Evolutionary conservation across 2,329 filamentous ascomycete genomes (phyloP), one percentile per base, ranked within the genome.

Genomic region (Aspergillus awamori): DNA sequence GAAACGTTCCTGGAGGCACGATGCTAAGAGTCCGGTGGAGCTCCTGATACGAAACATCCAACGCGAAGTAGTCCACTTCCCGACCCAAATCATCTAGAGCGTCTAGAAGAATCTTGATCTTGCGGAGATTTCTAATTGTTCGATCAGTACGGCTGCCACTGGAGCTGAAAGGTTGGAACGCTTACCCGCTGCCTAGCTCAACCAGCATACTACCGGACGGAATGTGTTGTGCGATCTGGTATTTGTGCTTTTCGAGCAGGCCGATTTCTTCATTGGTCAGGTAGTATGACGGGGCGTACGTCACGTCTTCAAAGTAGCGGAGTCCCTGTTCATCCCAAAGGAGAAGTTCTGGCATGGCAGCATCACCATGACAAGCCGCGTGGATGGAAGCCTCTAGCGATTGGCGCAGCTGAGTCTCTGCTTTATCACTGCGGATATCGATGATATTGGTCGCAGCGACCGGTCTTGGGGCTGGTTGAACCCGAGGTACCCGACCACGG

Each of bases 1-100:
- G 77, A 76, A 91, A 93, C 1, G 72, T 73, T 7, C 76, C 77
- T 13, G 79, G 76, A 0, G 91, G 90, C 1, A 95, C 55, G 13
- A 52, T 11, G 39, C 54, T 51, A 17, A 97, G 83, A 0, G 93
- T 96, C 49, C 93, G 86, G 70, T 90, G 81, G 41, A 97, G 83
- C 76, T 97, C 93, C 51, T 84, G 80, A 61, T 86, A 80, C 28
- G 90, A 93, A 54, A 97, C 80, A 72, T 97, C 93, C 61, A 97
- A 83, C 20, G 93, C 93, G 72, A 91, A 96, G 77, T 97, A 97
- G 67, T 93, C 87, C 63, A 96, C 84, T 6, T 83, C 74, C 74
- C 93, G 96, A 58, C 80, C 82, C n/a, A 85, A 82, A 39, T 83
- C 81, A 64, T 96, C 92, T 58, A 96, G 85, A 1, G 92, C 91